Evolutionary conservation across 208 protist genomes (phyloP).

Genomic region (Crithidia brevicula): DNA sequence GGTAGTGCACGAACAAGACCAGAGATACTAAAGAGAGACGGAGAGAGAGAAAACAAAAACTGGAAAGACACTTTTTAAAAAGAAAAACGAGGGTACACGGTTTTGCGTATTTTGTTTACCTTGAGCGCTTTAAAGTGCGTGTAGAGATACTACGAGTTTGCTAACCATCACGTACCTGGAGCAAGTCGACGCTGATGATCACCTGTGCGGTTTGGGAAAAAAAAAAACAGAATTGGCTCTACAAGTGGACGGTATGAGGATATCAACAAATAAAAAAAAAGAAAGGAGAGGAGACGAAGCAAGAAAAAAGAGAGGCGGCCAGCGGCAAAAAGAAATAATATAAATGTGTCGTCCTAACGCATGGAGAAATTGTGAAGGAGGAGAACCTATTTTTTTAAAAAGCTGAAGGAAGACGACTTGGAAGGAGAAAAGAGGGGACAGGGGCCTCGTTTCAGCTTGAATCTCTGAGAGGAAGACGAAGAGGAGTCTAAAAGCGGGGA

Average conservation of each 20-base stretch:
- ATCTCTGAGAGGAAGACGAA: constrained; percentile 1
- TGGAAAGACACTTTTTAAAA: not conserved
- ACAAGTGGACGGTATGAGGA: no score
- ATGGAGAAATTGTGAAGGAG: constrained; percentile 6
- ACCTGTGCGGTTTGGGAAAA: not conserved
- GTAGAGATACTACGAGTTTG: not conserved
- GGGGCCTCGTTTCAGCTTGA: no score
- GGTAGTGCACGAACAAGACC: no score
- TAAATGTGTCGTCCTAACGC: not conserved
- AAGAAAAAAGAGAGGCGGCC: no score
- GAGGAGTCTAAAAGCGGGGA: not conserved
- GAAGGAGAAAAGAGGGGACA: not conserved
- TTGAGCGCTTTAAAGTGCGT: not conserved
- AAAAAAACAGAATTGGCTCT: no score
- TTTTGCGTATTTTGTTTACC: no score
- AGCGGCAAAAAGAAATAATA: not conserved
- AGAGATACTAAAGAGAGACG: not conserved
- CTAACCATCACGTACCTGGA: not conserved
- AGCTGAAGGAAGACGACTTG: not conserved
- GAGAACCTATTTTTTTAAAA: no score
- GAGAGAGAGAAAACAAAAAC: not conserved
- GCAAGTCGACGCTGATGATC: not conserved
- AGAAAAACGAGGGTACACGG: no score
- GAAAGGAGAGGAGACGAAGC: not conserved
- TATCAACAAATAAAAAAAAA: no score